Percentiles rank a stretch among this genome's conserved stretches.
Evolutionary conservation across 208 protist genomes (phyloP).

Genomic region (Leptomonas pyrrhocoris): DNA sequence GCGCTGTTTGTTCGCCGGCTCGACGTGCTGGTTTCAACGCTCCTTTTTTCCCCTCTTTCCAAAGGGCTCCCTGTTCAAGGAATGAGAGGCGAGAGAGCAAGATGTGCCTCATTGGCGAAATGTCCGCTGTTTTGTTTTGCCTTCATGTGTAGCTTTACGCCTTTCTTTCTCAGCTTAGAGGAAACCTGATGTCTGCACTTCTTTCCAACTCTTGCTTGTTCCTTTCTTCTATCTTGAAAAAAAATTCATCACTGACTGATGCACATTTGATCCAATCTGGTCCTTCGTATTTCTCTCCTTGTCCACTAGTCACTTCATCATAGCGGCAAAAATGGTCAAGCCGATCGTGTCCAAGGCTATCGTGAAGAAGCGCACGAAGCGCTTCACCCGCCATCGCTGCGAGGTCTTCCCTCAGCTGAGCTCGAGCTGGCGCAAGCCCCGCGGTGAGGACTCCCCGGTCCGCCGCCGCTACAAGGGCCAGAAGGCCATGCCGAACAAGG

Average conservation of each 20-base stretch:
- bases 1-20: too few species aligned
- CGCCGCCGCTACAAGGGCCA: constrained; percentile 98
- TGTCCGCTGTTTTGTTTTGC: too few species aligned
- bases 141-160: too few species aligned
- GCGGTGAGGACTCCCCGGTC: constrained; percentile 98
- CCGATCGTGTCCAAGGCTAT: constrained; percentile 90
- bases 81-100: too few species aligned
- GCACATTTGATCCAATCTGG: too few species aligned
- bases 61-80: too few species aligned
- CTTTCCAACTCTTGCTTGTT: constrained; percentile 10
- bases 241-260: too few species aligned
- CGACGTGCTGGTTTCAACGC: too few species aligned
- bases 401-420: constrained; percentile 95
- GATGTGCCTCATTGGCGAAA: too few species aligned
- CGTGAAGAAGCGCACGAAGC: constrained; percentile 98
- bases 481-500: constrained; percentile 97
- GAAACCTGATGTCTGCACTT: too few species aligned
- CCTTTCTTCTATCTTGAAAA: constrained; percentile 2
- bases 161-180: too few species aligned
- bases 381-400: constrained; percentile 96
- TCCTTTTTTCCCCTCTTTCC: constrained; percentile 14
- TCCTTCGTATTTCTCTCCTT: too few species aligned
- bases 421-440: constrained; percentile 97
- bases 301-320: constrained; percentile 20
- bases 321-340: constrained; percentile 88